phyloP scores from a whole-genome alignment of 2,329 filamentous ascomycete species.

The Lomentospora prolificans region DNA sequence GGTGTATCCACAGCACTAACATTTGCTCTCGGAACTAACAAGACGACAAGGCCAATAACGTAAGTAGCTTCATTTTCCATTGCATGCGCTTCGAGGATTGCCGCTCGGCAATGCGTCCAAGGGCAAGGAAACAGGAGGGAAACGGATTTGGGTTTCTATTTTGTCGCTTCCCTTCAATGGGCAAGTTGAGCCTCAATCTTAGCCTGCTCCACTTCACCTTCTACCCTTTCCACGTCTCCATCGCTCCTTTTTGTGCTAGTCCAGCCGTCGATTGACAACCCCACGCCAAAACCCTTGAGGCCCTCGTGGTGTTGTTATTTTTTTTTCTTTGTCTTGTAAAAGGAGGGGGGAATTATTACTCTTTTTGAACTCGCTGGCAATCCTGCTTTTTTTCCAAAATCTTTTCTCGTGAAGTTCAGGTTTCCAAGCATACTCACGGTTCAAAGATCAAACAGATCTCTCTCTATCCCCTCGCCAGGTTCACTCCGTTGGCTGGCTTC shows the following conservation, averaged over 20 bases:
- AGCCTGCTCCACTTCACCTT: not conserved
- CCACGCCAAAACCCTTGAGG: not conserved
- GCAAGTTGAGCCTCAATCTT: not conserved
- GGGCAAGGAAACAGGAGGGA: too few relatives aligned
- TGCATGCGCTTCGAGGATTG: not conserved
- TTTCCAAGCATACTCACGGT: not conserved
- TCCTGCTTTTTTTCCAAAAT: not conserved
- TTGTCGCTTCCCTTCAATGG: not conserved
- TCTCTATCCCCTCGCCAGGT: not conserved
- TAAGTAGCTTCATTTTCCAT: not conserved
- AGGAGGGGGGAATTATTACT: not conserved
- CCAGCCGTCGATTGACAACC: not conserved
- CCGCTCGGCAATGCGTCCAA: not conserved
- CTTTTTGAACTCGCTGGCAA: not conserved
- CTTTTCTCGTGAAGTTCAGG: not conserved
- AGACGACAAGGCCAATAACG: not conserved
- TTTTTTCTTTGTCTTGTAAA: not conserved
- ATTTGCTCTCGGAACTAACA: not conserved
- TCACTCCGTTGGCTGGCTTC: not conserved
- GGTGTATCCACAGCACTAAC: conserved; percentile 2
- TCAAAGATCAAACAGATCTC: not conserved
- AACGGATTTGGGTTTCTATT: too few relatives aligned
- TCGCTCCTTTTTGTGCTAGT: not conserved
- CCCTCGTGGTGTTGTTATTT: not conserved
- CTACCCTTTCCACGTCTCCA: not conserved